Evolutionary conservation across 2,329 filamentous ascomycete genomes (phyloP), one percentile per base, ranked within the genome.

Genomic region (Xylaria hypoxylon): DNA sequence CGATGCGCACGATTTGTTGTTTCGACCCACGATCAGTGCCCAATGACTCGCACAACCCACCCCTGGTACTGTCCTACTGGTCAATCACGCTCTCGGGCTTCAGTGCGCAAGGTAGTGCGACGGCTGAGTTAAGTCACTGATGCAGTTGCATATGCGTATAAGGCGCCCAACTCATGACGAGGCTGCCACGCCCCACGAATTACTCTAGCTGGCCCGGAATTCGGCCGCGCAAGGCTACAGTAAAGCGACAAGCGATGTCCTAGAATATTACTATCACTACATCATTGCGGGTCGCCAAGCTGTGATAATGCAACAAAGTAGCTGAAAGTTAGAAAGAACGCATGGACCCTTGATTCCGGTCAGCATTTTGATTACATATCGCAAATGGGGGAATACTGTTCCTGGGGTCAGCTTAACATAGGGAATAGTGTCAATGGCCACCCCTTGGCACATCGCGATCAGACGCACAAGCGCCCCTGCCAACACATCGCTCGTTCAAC

Each of bases 21-120:
- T 70, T 51, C 59, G 62, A 56, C 64, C 70, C 72, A 70, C 66
- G 67, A 72, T 74, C 69, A 73, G 68, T 75, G 73, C 73, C 73
- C 71, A 75, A 76, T 75, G 73, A 67, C 64, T 70, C 48, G 64
- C 62, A 57, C 59, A 40, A 51, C 47, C 55, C 24, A 51, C 50
- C 53, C 59, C 51, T 70, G 63, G 40, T 47, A 45, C 45, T 60
- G 65, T 64, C 62, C 60, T 65, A 73, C 71, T 67, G 63, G 71
- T 68, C 69, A 71, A 74, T 74, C 60, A 31, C 19, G 10, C 45
- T 40, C 59, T 70, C 65, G 42, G 65, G 68, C 68, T 48, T 57
- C 62, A 64, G 63, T 59, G 73, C 71, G 64, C 70, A 62, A 73
- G 6, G 60, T 45, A 47, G 67, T 67, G 64, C 38, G 56, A 64